Evolutionary conservation across 2,329 filamentous ascomycete species (phyloP).

Genomic region (Aspergillus vadensis): DNA sequence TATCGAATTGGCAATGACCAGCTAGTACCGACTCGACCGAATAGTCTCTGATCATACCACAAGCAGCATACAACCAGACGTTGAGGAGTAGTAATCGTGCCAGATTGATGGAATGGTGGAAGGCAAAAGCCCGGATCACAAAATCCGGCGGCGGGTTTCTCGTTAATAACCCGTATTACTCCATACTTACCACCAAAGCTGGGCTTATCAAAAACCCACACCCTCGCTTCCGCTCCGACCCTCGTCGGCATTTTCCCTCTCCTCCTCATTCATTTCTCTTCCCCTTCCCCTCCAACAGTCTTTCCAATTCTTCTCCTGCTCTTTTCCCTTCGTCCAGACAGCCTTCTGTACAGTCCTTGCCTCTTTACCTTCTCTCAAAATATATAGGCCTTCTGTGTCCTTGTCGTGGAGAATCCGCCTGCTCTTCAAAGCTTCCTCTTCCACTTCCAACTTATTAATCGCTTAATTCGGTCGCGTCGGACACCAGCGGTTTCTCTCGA

Average conservation of each 20-base stretch:
- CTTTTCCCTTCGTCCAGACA: constrained; percentile 19
- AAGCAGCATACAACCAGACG: neutral
- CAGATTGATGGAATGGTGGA: neutral
- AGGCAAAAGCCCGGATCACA: neutral
- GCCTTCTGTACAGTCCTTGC: constrained; percentile 17
- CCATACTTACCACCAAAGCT: constrained; percentile 8
- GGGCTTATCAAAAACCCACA: constrained; percentile 20
- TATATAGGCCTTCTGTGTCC: constrained; percentile 3
- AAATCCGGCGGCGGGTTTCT: constrained; percentile 6
- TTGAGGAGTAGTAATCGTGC: neutral
- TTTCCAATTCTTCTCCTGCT: constrained; percentile 16
- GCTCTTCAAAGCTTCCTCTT: neutral
- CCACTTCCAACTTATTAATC: constrained; percentile 10
- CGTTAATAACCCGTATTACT: constrained; percentile 4
- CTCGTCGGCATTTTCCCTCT: constrained; percentile 20
- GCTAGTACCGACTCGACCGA: neutral
- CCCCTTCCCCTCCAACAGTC: constrained; percentile 18
- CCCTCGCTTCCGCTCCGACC: constrained; percentile 22
- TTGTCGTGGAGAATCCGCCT: neutral
- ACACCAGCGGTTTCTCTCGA: constrained; percentile 31
- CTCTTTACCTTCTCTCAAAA: constrained; percentile 12
- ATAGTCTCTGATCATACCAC: constrained; percentile 6
- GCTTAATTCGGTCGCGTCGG: constrained; percentile 29
- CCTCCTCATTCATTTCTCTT: constrained; percentile 17
- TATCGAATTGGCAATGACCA: neutral